A percentile compares a stretch with the other conserved stretches of the same genome.
Evolutionary conservation across 306 rosid genomes (phyloP).

Genomic region (Spatholobus suberectus): DNA sequence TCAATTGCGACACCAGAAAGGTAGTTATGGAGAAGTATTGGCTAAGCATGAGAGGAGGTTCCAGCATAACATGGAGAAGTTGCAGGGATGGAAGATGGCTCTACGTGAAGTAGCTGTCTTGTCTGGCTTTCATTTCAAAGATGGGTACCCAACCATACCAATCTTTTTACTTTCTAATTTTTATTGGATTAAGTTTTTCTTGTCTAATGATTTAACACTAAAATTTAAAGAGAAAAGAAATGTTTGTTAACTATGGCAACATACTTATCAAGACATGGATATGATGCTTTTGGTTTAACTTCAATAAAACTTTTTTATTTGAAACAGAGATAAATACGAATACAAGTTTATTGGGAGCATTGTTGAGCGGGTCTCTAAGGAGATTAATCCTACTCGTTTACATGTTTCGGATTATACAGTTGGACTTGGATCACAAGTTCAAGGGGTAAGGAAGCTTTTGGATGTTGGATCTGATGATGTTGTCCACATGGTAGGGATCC

Average conservation of each 20-base stretch:
- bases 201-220: too few species aligned
- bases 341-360: not conserved
- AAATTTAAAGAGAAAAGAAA: too few species aligned
- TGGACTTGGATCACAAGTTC: too few species aligned
- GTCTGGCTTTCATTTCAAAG: not conserved
- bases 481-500: too few species aligned
- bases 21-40: conserved; percentile 7
- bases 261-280: too few species aligned
- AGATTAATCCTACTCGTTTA: too few species aligned
- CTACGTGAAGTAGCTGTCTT: not conserved
- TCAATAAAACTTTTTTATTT: too few species aligned
- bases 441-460: too few species aligned
- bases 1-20: conserved; percentile 15
- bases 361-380: not conserved
- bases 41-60: not conserved
- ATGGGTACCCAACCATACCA: not conserved
- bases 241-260: too few species aligned
- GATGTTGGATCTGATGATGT: too few species aligned
- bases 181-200: not conserved
- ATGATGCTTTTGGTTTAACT: not conserved
- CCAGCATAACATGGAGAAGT: not conserved
- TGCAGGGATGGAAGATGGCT: conserved; percentile 22
- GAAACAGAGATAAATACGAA: conserved; percentile 3
- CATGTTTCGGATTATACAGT: conserved; percentile 14
- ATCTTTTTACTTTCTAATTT: not conserved